Conservation (phyloP, 2,329 filamentous ascomycete species). For the Coccinonectria pachysandricola region DNA sequence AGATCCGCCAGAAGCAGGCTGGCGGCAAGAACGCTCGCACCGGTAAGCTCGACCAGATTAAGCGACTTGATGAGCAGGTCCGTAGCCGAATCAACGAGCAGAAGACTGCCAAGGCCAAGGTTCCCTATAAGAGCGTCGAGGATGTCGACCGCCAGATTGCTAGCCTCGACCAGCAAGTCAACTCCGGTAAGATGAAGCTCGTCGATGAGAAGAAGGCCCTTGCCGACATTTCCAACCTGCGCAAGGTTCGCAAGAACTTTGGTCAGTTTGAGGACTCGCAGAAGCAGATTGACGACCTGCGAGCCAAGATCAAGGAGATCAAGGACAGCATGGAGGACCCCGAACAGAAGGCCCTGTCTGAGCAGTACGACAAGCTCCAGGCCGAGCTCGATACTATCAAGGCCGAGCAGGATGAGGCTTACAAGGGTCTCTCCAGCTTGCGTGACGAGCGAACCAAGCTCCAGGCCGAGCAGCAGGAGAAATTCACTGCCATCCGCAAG, state of each 20-base stretch:
- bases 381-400: constrained; percentile 84
- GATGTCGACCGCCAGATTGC: constrained; percentile 80
- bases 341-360: constrained; percentile 76
- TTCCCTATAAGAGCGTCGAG: constrained; percentile 77
- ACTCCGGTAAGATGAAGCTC: constrained; percentile 83
- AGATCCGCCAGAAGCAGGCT: constrained; percentile 80
- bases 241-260: constrained; percentile 88
- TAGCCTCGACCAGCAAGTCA: constrained; percentile 73
- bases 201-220: constrained; percentile 97
- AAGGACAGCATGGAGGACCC: constrained; percentile 86
- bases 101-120: constrained; percentile 71
- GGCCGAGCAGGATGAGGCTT: constrained; percentile 81
- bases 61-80: constrained; percentile 80
- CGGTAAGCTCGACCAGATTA: constrained; percentile 79
- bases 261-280: constrained; percentile 72
- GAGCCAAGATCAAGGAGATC: constrained; percentile 77
- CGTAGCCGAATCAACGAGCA: constrained; percentile 78
- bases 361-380: constrained; percentile 77
- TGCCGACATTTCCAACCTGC: constrained; percentile 67
- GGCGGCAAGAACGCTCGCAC: constrained; percentile 74
- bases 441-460: constrained; percentile 79
- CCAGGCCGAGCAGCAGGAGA: constrained; percentile 77
- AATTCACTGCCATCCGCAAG: constrained; percentile 70
- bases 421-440: constrained; percentile 76
- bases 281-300: constrained; percentile 81